Conservation (phyloP, 2,329 filamentous ascomycete genomes). For the Xylariaceae sp. region DNA sequence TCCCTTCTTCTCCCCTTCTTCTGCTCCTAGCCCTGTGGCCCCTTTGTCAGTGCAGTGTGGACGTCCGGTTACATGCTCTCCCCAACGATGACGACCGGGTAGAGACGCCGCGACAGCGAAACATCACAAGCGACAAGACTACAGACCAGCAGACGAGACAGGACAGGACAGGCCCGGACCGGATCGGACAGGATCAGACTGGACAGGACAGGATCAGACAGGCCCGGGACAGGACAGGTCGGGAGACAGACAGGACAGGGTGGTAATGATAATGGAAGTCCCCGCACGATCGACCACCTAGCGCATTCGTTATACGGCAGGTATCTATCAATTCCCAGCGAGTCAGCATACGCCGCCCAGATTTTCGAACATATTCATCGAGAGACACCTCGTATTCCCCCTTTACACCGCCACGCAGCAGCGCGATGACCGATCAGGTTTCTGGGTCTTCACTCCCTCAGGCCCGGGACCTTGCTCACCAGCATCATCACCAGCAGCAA, state of each 20-base stretch:
- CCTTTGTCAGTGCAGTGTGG: conserved; percentile 8
- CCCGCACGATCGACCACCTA: conserved; percentile 31
- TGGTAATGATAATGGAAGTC: conserved; percentile 29
- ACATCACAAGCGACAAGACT: conserved; percentile 16
- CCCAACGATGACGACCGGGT: conserved; percentile 28
- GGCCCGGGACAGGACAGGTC: conserved; percentile 8
- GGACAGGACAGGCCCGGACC: too few relatives aligned
- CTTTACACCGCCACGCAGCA: conserved; percentile 34
- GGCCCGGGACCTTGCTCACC: conserved; percentile 35
- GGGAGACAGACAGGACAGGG: conserved; percentile 10
- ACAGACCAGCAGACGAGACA: not conserved
- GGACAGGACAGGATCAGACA: not conserved
- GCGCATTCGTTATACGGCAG: conserved; percentile 25
- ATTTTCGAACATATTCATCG: conserved; percentile 24
- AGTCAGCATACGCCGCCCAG: conserved; percentile 29
- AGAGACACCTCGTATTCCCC: conserved; percentile 33
- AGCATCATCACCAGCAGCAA: conserved; percentile 6
- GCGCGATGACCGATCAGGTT: conserved; percentile 42
- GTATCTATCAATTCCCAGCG: conserved; percentile 21
- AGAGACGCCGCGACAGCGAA: conserved; percentile 23
- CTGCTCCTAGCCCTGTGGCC: conserved; percentile 10
- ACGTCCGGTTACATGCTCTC: conserved; percentile 21
- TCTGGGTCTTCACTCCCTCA: conserved; percentile 47
- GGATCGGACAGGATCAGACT: conserved; percentile 12
- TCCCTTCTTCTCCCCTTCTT: conserved; percentile 6